Evolutionary conservation across 23 red algal species (phyloP).

Genomic region (Chondrus crispus): DNA sequence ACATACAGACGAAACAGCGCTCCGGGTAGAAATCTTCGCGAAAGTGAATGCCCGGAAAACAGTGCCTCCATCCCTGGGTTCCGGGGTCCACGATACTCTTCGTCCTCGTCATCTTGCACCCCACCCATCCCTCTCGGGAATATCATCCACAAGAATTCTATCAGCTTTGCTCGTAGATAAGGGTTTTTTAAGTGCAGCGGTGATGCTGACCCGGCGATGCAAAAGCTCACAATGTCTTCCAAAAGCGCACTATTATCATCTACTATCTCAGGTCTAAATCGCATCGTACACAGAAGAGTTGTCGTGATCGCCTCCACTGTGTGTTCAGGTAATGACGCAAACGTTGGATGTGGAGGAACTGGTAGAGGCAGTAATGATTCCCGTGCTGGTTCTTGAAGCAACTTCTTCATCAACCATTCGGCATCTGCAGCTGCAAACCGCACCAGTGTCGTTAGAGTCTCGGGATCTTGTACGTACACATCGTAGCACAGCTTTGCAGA

Average conservation of each 20-base stretch:
- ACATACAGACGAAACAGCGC: constrained; percentile 93
- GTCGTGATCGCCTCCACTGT: constrained; percentile 79
- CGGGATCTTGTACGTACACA: constrained; percentile 85
- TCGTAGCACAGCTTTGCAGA: constrained; percentile 72
- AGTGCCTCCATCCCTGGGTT: constrained; percentile 68
- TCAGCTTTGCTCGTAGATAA: constrained; percentile 82
- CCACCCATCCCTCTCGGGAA: constrained; percentile 37
- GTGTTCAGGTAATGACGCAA: constrained; percentile 82
- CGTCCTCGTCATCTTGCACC: constrained; percentile 35
- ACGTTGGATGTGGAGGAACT: constrained; percentile 48
- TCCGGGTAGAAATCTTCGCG: constrained; percentile 69
- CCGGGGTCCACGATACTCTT: background rate
- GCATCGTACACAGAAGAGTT: constrained; percentile 52
- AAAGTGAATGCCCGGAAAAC: constrained; percentile 61
- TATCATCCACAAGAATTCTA: constrained; percentile 76
- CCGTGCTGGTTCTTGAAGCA: constrained; percentile 21
- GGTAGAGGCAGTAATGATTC: constrained; percentile 57
- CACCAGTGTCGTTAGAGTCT: constrained; percentile 43
- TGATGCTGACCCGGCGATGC: constrained; percentile 59
- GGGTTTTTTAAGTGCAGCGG: constrained; percentile 90
- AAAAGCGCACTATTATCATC: constrained; percentile 52
- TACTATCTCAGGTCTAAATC: constrained; percentile 48
- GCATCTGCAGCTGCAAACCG: constrained; percentile 73
- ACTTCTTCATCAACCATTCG: constrained; percentile 77
- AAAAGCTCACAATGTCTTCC: constrained; percentile 77